These are phyloP conservation scores for Aureobasidium sp. DNA, from an alignment of 2,329 filamentous ascomycete genomes.

Conservation along the genomic window DNA sequence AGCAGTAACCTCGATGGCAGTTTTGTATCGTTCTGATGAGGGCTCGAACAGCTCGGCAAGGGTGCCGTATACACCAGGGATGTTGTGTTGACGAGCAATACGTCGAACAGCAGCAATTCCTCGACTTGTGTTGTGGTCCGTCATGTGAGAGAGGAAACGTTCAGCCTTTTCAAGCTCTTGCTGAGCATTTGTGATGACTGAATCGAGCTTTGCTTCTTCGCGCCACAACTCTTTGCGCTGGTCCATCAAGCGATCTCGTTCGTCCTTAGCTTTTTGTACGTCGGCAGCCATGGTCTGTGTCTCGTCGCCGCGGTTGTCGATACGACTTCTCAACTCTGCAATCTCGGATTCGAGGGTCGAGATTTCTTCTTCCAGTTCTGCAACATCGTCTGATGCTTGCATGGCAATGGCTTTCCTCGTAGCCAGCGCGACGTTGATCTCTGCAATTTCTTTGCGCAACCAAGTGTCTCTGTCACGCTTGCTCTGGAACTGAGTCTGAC, in stretches of 20 bases:
- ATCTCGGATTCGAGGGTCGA: conserved; percentile 64
- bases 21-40: conserved; percentile 74
- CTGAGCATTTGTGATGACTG: conserved; percentile 64
- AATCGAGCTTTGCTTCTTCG: conserved; percentile 79
- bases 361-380: conserved; percentile 62
- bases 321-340: conserved; percentile 56
- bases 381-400: conserved; percentile 76
- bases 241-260: conserved; percentile 70
- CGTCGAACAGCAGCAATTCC: conserved; percentile 81
- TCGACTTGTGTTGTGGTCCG: conserved; percentile 80
- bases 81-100: conserved; percentile 68
- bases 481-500: conserved; percentile 77
- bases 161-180: conserved; percentile 73
- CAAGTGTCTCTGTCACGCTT: conserved; percentile 83
- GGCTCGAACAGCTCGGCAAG: conserved; percentile 78
- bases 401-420: conserved; percentile 77
- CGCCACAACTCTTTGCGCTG: conserved; percentile 81
- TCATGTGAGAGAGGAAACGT: conserved; percentile 67
- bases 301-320: conserved; percentile 71
- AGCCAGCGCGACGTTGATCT: conserved; percentile 66
- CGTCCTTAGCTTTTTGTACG: conserved; percentile 68
- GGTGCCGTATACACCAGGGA: conserved; percentile 85
- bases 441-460: conserved; percentile 70
- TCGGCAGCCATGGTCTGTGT: conserved; percentile 65
- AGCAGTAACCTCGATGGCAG: conserved; percentile 86